phyloP scores from a whole-genome alignment of 495 filamentous ascomycete genomes.

The Mycothermus thermophilus region DNA sequence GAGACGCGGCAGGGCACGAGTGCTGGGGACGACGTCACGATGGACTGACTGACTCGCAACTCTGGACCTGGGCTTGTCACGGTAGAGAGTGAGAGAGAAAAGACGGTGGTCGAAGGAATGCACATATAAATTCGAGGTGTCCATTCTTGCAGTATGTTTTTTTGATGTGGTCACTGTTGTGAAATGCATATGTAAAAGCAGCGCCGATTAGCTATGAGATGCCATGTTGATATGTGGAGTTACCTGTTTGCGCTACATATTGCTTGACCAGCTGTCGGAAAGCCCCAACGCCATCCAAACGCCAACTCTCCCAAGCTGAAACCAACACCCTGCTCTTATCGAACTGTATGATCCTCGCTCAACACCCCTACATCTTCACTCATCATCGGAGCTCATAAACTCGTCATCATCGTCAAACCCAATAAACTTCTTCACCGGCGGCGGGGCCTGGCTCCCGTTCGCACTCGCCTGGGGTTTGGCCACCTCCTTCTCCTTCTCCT shows the following conservation, averaged over 20 bases:
- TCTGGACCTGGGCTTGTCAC: too few species aligned
- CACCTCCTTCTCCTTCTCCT: background rate
- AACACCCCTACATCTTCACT: conserved; percentile 16
- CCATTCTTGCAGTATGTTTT: too few species aligned
- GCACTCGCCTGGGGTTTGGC: conserved; percentile 17
- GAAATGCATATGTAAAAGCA: too few species aligned
- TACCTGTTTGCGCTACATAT: too few species aligned
- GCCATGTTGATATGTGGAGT: too few species aligned
- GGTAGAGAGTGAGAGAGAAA: too few species aligned
- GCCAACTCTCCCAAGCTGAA: background rate
- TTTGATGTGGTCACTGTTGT: too few species aligned
- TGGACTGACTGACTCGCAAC: too few species aligned
- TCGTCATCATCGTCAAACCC: conserved; percentile 90
- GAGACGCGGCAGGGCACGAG: background rate
- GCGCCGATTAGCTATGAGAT: too few species aligned
- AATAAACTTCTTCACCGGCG: conserved; percentile 40
- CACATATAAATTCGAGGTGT: conserved; percentile 17
- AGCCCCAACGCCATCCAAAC: conserved; percentile 1
- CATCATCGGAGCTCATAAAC: conserved; percentile 68
- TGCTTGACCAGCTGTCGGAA: background rate
- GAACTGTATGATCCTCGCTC: too few species aligned
- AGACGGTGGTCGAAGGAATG: conserved; percentile 11
- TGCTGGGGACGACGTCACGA: too few species aligned
- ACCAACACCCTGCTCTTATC: too few species aligned
- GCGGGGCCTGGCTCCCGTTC: conserved; percentile 33